These are phyloP conservation scores for Lodderomyces elongisporus DNA, from an alignment of 1,139 yeast species.

Conservation along the genomic window DNA sequence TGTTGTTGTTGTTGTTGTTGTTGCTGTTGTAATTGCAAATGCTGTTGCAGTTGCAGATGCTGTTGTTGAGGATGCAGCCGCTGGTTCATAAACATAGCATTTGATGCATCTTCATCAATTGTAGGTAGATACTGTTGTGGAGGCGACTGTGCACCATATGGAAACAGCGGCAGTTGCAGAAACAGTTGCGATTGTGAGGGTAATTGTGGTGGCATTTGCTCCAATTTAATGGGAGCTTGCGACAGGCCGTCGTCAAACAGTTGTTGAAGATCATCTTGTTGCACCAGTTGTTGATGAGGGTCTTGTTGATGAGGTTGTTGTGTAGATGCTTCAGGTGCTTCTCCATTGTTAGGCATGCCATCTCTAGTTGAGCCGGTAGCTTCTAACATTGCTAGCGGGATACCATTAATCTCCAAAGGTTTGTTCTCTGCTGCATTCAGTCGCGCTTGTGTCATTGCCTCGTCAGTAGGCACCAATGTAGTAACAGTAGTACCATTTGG, in stretches of 20 bases:
- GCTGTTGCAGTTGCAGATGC: slow-evolving; percentile 7
- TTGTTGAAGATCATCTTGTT: not conserved
- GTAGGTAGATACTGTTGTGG: slow-evolving; percentile 5
- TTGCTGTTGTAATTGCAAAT: slow-evolving; percentile 10
- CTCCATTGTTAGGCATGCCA: slow-evolving; percentile 2
- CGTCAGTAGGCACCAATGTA: slow-evolving; percentile 81
- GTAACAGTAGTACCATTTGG: slow-evolving; percentile 93
- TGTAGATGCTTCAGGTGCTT: not conserved
- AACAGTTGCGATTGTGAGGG: slow-evolving; percentile 1
- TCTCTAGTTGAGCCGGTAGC: slow-evolving; percentile 52
- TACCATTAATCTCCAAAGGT: slow-evolving; percentile 71
- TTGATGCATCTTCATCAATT: no score
- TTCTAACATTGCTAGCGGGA: slow-evolving; percentile 73
- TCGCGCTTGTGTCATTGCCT: slow-evolving; percentile 56
- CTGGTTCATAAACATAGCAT: no score
- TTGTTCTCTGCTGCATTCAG: slow-evolving; percentile 54
- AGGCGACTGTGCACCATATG: slow-evolving; percentile 1
- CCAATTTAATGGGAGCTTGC: no score
- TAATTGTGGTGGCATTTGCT: slow-evolving; percentile 1
- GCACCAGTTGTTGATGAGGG: not conserved
- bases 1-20: slow-evolving; percentile 2
- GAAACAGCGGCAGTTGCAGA: not conserved
- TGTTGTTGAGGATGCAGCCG: slow-evolving; percentile 1
- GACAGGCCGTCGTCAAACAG: not conserved
- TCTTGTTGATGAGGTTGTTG: not conserved